Base-by-base conservation (phyloP, 192 early-diverging fungal species). In the Ambispora gerdemannii region DNA sequence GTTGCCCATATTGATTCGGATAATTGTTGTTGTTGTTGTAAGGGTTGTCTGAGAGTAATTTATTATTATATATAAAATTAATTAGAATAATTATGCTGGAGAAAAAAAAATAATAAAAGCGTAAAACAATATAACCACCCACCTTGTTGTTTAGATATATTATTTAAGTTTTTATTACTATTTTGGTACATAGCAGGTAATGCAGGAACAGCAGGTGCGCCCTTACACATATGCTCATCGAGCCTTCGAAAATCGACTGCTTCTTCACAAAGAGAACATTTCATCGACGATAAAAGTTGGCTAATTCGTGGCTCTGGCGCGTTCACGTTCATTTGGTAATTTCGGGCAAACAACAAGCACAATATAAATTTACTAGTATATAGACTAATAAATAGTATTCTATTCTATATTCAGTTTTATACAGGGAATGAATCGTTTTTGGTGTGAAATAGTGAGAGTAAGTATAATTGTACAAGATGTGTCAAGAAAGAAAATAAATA, bases 231-330 rank as follows among this genome's bases (percentile, higher is more conserved):
- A 74, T 86, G 85, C 58, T 81, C 77, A 19, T 80, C 81, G 10
- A 86, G 63, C 19, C 62, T 60, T 27, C 80, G 74, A 47, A 86
- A 80, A 56, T 82, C 83, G 50, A 86, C 79, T 63, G 82, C 77
- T 55, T 76, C 59, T 22, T 83, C 84, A 80, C 84, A 86, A 73
- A 84, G 81, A 36, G 81, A 81, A 71, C 84, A 86, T 36, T 82
- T 82, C 38, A 86, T 80, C 34, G 80, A 74, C 4, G 82, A 81
- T 28, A 86, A 70, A 43, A 86, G 64, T 76, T 86, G 83, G 31
- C 81, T 83, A 31, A 84, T 78, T 35, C 84, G 83, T 31, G 80
- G 72, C 56, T 76, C 74, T 31, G 25, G 19, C 49, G 50, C 13
- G 17, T 65, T 35, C 24, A 67, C 66, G 49, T 51, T 50, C 63